phyloP scores from a whole-genome alignment of 2,329 filamentous ascomycete genomes.

The Aspergillus pseudotamarii region DNA sequence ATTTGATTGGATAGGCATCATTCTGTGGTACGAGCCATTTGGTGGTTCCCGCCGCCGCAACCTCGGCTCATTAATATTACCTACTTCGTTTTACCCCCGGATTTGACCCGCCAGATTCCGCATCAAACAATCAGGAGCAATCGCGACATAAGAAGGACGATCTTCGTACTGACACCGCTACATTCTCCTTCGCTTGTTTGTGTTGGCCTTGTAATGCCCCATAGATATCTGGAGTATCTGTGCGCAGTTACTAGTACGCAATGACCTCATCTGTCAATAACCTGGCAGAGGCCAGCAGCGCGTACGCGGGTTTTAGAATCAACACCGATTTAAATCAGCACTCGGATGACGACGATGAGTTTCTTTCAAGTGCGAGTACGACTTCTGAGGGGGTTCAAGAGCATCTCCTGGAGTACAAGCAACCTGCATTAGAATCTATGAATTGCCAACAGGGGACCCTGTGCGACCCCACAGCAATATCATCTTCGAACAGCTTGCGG shows the following conservation, averaged over 20 bases:
- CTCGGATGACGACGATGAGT: conserved; percentile 36
- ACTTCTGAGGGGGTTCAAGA: conserved; percentile 23
- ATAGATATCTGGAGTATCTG: neutral
- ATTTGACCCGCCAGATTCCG: conserved; percentile 16
- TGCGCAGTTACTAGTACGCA: conserved; percentile 6
- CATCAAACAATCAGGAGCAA: conserved; percentile 4
- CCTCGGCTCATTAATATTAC: neutral
- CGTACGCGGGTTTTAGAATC: conserved; percentile 27
- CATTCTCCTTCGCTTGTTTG: neutral
- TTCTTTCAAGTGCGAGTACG: conserved; percentile 31
- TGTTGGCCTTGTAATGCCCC: conserved; percentile 8
- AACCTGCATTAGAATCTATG: conserved; percentile 11
- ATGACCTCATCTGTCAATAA: conserved; percentile 8
- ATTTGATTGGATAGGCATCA: neutral
- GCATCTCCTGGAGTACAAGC: conserved; percentile 13
- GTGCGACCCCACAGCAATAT: neutral
- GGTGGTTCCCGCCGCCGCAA: conserved; percentile 16
- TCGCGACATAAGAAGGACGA: conserved; percentile 9
- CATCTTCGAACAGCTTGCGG: neutral
- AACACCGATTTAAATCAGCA: conserved; percentile 26
- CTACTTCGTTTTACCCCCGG: conserved; percentile 13
- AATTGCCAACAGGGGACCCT: neutral
- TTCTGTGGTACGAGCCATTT: conserved; percentile 9
- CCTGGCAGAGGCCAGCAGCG: conserved; percentile 30
- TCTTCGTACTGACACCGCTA: neutral